Percentiles rank a stretch among this genome's conserved stretches.
Evolutionary conservation across 2,329 filamentous ascomycete species (phyloP).

Genomic region (Colletotrichum musicola): DNA sequence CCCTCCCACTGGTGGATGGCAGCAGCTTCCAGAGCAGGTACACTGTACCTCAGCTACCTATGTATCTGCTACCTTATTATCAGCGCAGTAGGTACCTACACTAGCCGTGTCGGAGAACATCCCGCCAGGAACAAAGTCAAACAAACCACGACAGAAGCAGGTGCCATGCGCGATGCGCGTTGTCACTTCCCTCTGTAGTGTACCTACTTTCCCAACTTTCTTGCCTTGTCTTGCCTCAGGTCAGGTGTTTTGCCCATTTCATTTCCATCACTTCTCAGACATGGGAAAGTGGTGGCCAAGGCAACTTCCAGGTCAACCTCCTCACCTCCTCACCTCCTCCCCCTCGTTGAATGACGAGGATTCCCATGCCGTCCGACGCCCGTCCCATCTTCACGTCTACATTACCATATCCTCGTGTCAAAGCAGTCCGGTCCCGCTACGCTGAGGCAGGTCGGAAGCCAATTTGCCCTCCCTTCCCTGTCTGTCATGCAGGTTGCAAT

Average conservation of each 20-base stretch:
- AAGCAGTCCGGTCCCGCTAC: not conserved
- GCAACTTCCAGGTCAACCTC: not conserved
- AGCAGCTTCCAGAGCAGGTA: too few species aligned
- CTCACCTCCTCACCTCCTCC: not conserved
- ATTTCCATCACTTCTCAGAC: not conserved
- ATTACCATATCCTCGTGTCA: slow-evolving; percentile 4
- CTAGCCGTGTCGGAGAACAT: too few species aligned
- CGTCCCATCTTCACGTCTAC: slow-evolving; percentile 1
- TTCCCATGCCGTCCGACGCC: slow-evolving; percentile 15
- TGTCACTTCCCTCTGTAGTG: too few species aligned
- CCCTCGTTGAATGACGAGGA: not conserved
- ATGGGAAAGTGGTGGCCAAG: slow-evolving; percentile 14
- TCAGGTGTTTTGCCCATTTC: too few species aligned
- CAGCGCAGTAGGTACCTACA: too few species aligned
- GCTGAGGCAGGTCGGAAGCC: slow-evolving; percentile 19
- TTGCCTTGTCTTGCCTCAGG: too few species aligned
- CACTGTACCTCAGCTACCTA: too few species aligned
- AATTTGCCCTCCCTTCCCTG: slow-evolving; percentile 21
- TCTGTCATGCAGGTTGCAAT: slow-evolving; percentile 28
- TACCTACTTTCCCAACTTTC: too few species aligned
- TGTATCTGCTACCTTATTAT: too few species aligned
- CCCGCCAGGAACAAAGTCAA: too few species aligned
- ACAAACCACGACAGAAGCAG: too few species aligned
- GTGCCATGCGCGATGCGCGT: too few species aligned
- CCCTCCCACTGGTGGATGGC: not conserved